Evolutionary conservation across 2,329 filamentous ascomycete species (phyloP).

Genomic region (Pseudonectria buxi): DNA sequence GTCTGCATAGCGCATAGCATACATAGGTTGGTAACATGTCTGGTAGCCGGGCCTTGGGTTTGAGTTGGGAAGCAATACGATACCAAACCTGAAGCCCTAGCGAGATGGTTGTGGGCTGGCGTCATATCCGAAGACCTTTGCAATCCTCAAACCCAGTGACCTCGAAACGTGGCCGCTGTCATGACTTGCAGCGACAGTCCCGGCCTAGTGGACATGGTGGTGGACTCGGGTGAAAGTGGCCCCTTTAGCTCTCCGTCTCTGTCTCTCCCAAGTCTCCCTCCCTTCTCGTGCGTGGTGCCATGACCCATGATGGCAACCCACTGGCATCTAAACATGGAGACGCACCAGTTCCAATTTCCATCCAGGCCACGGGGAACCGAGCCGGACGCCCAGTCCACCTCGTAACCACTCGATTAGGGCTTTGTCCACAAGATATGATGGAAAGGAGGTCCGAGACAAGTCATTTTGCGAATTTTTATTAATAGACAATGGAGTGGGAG

Average conservation of each 20-base stretch:
- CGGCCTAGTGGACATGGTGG: conserved; percentile 6
- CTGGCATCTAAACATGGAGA: too few relatives aligned
- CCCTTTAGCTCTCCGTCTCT: neutral
- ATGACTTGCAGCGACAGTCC: conserved; percentile 16
- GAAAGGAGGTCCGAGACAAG: conserved; percentile 17
- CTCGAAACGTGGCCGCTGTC: conserved; percentile 14
- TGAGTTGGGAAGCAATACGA: neutral
- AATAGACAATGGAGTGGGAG: too few relatives aligned
- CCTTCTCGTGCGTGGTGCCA: too few relatives aligned
- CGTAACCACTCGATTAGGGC: too few relatives aligned
- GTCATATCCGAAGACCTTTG: neutral
- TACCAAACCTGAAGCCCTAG: neutral
- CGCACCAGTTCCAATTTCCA: conserved; percentile 11
- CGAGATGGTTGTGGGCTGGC: too few relatives aligned
- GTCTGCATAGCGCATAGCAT: too few relatives aligned
- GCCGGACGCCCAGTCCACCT: too few relatives aligned
- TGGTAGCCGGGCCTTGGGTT: too few relatives aligned
- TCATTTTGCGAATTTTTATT: neutral
- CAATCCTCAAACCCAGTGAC: conserved; percentile 5
- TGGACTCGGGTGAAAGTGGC: neutral
- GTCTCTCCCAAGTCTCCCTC: too few relatives aligned
- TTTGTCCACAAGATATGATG: neutral
- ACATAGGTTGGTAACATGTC: too few relatives aligned
- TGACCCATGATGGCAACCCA: too few relatives aligned
- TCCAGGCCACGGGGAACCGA: conserved; percentile 2